Base-by-base conservation (phyloP, 129 eudicot genomes). In the Escallonia herrerae region DNA sequence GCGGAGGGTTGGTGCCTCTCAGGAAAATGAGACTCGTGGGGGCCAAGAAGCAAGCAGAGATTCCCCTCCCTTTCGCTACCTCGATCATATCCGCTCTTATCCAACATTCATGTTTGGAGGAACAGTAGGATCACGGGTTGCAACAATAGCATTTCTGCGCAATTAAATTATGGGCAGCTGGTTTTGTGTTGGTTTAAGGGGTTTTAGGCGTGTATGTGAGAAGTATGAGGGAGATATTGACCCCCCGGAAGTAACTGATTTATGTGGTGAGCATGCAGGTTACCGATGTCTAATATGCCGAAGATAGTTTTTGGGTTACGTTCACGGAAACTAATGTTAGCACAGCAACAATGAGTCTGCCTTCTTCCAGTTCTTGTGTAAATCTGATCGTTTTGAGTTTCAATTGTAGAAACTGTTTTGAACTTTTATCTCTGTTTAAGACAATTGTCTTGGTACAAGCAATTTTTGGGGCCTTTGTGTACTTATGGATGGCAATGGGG, bases 61-160 rank as follows among this genome's bases (percentile, higher is more conserved):
- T 53, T 14, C 73, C 3, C 63, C 82, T 13, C 57, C 68, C 42
- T 89, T 94, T 78, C 76, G 81, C 55, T 89, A 89, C 70, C 46
- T 89, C 62, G 99, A 94, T 66, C 99, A 94, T 60, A 76, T 94
- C 48, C 95, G 99, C 33, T 60, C 93, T 6, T 94, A 89, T 69
- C 99, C 99, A 6, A 94, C 99, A 40, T 94, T 94, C 68, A 82
- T 70, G 95, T 94, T 94, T 66, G 99, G 99, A 64, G 99, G 99
- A 65, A 76, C 94, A 22, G 94, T 84, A 12, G 99, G 99, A 46
- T 81, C 99, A 0, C 97, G 99, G 47, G 97, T 94, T 58, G 96
- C 95, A 12, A 89, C 99, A 0, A 95, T 94, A 43, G 99, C 95
- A 38, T 94, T 94, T 84, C 72, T 83, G 53, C 85, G 97, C 54